Conservation (phyloP, 805 yeast species). For the Monosporozyma aquatica region DNA sequence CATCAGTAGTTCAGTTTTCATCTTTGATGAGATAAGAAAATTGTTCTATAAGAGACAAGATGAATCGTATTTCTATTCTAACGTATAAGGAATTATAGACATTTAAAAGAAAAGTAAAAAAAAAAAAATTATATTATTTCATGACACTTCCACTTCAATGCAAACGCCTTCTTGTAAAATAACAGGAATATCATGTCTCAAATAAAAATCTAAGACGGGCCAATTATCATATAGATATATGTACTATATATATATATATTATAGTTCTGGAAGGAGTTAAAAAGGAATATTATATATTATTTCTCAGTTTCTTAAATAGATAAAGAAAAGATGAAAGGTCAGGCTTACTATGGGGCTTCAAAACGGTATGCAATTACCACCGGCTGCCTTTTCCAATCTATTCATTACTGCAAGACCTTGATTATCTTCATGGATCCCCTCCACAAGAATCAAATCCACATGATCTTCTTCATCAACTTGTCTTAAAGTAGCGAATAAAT, state of each 20-base stretch:
- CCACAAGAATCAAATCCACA: constrained; percentile 71
- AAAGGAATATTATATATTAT: too few species aligned
- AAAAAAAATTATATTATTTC: neutral
- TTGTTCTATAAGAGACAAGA: constrained; percentile 24
- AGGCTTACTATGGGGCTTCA: too few species aligned
- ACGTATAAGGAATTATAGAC: constrained; percentile 4
- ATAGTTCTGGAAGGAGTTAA: too few species aligned
- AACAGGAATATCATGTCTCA: too few species aligned
- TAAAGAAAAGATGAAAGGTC: too few species aligned
- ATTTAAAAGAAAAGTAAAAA: neutral
- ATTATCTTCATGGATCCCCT: constrained; percentile 63
- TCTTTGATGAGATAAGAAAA: constrained; percentile 79
- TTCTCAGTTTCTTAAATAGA: neutral
- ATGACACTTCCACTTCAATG: too few species aligned
- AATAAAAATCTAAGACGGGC: too few species aligned
- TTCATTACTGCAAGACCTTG: constrained; percentile 96
- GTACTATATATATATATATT: constrained; percentile 1
- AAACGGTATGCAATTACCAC: constrained; percentile 7
- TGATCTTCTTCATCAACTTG: constrained; percentile 56
- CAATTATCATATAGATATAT: too few species aligned
- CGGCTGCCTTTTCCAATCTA: constrained; percentile 38
- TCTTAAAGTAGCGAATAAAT: constrained; percentile 63
- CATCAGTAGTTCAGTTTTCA: constrained; percentile 71
- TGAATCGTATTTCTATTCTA: constrained; percentile 12
- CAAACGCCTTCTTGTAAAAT: too few species aligned